These are phyloP conservation scores for Starmerella sirachaensis DNA, from an alignment of 805 yeast species.

Conservation along the genomic window DNA sequence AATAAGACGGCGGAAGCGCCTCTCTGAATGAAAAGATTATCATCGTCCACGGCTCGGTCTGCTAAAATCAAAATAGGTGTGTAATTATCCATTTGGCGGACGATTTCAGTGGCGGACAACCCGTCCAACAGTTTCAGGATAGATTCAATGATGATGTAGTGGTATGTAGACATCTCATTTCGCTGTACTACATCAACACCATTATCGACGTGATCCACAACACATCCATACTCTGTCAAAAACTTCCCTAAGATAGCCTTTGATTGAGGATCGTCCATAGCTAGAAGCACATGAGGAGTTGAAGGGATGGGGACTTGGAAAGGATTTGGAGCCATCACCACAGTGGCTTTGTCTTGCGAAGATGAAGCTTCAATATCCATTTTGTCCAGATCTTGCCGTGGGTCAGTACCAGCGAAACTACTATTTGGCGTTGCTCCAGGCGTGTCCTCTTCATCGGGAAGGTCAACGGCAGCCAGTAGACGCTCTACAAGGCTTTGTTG, in stretches of 20 bases:
- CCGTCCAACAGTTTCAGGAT: slow-evolving; percentile 51
- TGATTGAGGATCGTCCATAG: slow-evolving; percentile 46
- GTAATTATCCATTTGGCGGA: slow-evolving; percentile 66
- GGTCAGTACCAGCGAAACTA: neutral
- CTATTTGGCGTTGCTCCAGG: neutral
- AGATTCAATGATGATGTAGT: slow-evolving; percentile 45
- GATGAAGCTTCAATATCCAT: neutral
- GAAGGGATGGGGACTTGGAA: slow-evolving; percentile 29
- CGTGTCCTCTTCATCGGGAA: slow-evolving; percentile 8
- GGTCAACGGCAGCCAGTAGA: slow-evolving; percentile 5
- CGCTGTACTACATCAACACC: slow-evolving; percentile 77
- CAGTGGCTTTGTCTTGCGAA: neutral
- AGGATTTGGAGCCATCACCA: neutral
- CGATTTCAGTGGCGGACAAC: slow-evolving; percentile 76
- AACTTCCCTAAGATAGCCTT: slow-evolving; percentile 76
- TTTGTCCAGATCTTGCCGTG: neutral
- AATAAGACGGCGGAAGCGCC: slow-evolving; percentile 91
- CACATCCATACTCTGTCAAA: slow-evolving; percentile 75
- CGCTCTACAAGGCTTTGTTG: slow-evolving; percentile 20
- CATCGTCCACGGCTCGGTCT: slow-evolving; percentile 12
- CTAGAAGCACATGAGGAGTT: slow-evolving; percentile 23
- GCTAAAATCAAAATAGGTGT: slow-evolving; percentile 69
- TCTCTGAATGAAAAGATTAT: slow-evolving; percentile 47
- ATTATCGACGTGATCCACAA: slow-evolving; percentile 84
- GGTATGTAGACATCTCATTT: slow-evolving; percentile 56